Conservation (phyloP, 257 asterid species). For the Paraleonurus japonicus region DNA sequence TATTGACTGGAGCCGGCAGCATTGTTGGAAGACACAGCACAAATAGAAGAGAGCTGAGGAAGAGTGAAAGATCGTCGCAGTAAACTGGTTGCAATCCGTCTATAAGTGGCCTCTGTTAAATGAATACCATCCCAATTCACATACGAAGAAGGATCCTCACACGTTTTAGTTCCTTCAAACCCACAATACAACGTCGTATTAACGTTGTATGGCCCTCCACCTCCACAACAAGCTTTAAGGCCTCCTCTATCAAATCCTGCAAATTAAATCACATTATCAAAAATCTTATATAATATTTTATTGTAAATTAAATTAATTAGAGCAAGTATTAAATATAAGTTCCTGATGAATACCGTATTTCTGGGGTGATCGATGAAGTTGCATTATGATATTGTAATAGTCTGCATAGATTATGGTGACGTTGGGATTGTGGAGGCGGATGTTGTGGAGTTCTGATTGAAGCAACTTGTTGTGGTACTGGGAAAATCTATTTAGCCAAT, state of each 20-base stretch:
- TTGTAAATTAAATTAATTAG: no score
- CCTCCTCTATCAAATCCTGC: constrained; percentile 25
- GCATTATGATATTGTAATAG: constrained; percentile 45
- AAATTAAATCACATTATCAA: not conserved
- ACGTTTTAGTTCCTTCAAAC: not conserved
- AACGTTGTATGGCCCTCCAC: not conserved
- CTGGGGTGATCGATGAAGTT: constrained; percentile 23
- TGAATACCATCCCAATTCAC: constrained; percentile 46
- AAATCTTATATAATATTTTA: no score
- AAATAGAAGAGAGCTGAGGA: no score
- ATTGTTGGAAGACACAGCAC: no score
- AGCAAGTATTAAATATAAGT: no score
- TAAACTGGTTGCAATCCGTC: constrained; percentile 23
- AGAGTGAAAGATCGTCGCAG: constrained; percentile 22
- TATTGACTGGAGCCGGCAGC: no score
- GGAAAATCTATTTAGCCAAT: not conserved
- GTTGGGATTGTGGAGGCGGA: constrained; percentile 31
- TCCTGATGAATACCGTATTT: no score
- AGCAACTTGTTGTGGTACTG: constrained; percentile 37
- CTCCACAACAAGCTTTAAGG: constrained; percentile 43
- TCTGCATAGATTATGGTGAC: constrained; percentile 47
- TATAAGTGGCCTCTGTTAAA: constrained; percentile 42
- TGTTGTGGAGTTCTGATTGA: constrained; percentile 7
- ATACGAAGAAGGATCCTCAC: constrained; percentile 34
- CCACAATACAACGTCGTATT: constrained; percentile 20